phyloP scores from a whole-genome alignment of 2,329 filamentous ascomycete genomes.

The Diaporthe amygdali region DNA sequence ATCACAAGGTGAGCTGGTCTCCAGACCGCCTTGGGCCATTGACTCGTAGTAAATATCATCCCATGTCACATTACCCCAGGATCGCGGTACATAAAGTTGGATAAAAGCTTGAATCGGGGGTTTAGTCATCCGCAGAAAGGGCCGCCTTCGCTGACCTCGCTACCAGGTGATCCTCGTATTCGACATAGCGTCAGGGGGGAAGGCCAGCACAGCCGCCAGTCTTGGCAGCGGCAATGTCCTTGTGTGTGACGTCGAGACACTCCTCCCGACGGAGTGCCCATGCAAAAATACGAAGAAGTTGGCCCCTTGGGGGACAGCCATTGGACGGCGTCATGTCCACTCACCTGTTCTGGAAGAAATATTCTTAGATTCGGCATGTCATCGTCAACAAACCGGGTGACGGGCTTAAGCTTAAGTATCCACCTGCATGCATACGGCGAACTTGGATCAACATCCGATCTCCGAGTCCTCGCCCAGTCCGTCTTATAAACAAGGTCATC shows the following conservation, averaged over 20 bases:
- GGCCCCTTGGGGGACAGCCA: neutral
- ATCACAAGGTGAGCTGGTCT: neutral
- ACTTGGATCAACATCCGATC: slow-evolving; percentile 1
- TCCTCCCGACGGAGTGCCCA: neutral
- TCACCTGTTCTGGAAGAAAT: slow-evolving; percentile 2
- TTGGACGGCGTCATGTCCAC: neutral
- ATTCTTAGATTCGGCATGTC: slow-evolving; percentile 4
- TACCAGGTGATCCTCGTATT: slow-evolving; percentile 11
- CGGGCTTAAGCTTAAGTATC: neutral
- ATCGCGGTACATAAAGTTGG: neutral
- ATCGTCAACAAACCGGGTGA: neutral
- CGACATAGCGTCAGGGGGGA: neutral
- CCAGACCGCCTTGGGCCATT: neutral
- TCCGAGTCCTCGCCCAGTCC: neutral
- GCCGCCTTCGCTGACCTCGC: neutral
- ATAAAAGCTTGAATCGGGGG: neutral
- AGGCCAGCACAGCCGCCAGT: slow-evolving; percentile 3
- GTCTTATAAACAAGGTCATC: neutral
- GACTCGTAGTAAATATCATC: neutral
- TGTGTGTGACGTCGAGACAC: slow-evolving; percentile 1
- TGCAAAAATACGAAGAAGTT: slow-evolving; percentile 10
- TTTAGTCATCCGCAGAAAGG: neutral
- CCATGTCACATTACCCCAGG: neutral
- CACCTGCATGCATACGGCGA: neutral
- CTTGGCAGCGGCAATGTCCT: slow-evolving; percentile 12